Base-by-base conservation (phyloP, 139 green algal species). In the Haematococcus sp. region DNA sequence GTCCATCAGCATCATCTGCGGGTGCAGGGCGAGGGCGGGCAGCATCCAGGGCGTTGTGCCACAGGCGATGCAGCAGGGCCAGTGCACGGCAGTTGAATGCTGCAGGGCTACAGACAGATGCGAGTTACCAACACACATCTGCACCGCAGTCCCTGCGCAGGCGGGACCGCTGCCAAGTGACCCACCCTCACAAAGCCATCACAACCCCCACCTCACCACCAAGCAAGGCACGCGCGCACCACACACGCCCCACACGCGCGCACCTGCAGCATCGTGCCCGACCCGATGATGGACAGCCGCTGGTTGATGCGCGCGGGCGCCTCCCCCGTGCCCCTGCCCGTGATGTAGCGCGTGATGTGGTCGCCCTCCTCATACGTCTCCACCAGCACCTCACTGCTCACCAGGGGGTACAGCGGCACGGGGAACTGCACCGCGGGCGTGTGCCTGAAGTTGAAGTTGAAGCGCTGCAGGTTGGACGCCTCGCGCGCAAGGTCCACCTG, bases 391-490 rank as follows among this genome's bases (percentile, higher is more conserved):
- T 88, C 83, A 11, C 40, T 49, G 40, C 40, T 49, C 40, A 98
- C 95, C 56, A 98, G 88, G 0, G 95, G 94, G 79, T 97, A 97
- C 22, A 98, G 76, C 22, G 95, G 95, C 35, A 89, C 81, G 3
- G 95, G 95, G 83, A 99, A 98, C 54, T 66, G 84, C 49, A 97
- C 89, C 52, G 81, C 55, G 9, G 59, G 35, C 23, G 77, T 86
- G 19, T 89, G 74, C 28, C 88, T 83, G 83, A 99, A 99, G 87
- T 98, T 98, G 76, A 94, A 90, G 84, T 93, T 94, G 88, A 99
- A 99, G 40, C 88, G 88, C 56, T 86, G 84, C 54, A 99, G 87
- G 73, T 97, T 91, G 65, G 74, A 76, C 19, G 90, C 96, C 84
- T 99, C 96, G 11, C 87, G 81, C 3, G 83, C 88, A 15, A 99